Percentiles rank a stretch among this genome's conserved stretches.
These are phyloP conservation scores for Calonectria pauciramosa DNA, from an alignment of 2,329 filamentous ascomycete species.

Conservation along the genomic window DNA sequence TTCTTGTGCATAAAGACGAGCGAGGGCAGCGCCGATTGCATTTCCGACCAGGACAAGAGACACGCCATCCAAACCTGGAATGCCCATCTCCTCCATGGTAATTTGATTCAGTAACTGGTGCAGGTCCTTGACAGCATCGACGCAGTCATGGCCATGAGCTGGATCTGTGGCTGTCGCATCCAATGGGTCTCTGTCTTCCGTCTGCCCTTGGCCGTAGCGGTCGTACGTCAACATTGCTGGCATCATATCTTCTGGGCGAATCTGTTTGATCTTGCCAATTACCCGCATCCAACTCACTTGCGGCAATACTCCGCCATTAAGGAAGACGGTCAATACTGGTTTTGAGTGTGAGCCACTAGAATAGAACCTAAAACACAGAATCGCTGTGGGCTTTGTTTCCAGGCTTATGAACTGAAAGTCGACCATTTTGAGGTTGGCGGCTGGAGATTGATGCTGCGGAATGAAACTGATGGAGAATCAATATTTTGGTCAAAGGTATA, in stretches of 20 bases:
- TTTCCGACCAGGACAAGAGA: slow-evolving; percentile 35
- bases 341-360: neutral
- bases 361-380: slow-evolving; percentile 34
- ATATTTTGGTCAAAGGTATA: too few species aligned
- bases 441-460: too few species aligned
- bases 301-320: slow-evolving; percentile 41
- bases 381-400: slow-evolving; percentile 34
- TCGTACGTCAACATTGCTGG: slow-evolving; percentile 67
- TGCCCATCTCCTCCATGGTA: neutral
- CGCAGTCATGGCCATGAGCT: slow-evolving; percentile 62
- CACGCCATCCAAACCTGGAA: neutral
- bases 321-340: slow-evolving; percentile 37
- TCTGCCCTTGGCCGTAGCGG: slow-evolving; percentile 68
- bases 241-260: neutral
- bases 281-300: slow-evolving; percentile 34
- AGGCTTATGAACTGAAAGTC: slow-evolving; percentile 23
- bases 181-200: slow-evolving; percentile 58
- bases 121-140: slow-evolving; percentile 49
- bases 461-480: too few species aligned
- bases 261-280: slow-evolving; percentile 21
- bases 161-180: slow-evolving; percentile 54
- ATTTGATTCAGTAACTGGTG: slow-evolving; percentile 30
- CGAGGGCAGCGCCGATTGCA: slow-evolving; percentile 51
- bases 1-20: slow-evolving; percentile 63
- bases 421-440: neutral